Conservation (phyloP, 2,329 filamentous ascomycete genomes). For the Colletotrichum limetticola region DNA sequence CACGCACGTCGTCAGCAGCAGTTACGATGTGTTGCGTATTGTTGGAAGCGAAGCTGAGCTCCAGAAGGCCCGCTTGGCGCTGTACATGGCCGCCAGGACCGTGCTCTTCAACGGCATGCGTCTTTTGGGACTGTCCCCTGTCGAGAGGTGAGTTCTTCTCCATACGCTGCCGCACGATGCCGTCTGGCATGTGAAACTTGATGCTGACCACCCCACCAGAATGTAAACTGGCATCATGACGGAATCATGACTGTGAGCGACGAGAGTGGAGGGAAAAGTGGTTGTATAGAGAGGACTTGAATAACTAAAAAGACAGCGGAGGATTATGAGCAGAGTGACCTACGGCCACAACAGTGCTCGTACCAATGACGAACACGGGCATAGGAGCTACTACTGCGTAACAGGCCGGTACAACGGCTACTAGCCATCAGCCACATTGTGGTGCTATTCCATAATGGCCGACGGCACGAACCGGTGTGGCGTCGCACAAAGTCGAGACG, state of each 20-base stretch:
- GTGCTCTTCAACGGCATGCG: conserved; percentile 87
- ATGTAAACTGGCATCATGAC: conserved; percentile 24
- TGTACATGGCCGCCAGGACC: conserved; percentile 80
- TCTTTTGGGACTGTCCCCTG: conserved; percentile 80
- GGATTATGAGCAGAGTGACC: not conserved
- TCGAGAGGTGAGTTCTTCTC: conserved; percentile 58
- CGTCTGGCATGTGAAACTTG: conserved; percentile 20
- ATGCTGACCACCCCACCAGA: conserved; percentile 22
- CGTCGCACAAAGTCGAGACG: conserved; percentile 19
- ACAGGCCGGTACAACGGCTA: conserved; percentile 12
- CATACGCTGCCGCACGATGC: not conserved
- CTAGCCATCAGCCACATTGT: conserved; percentile 6
- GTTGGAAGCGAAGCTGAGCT: conserved; percentile 81
- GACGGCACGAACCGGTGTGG: conserved; percentile 3
- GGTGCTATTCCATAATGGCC: not conserved
- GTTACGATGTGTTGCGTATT: conserved; percentile 84
- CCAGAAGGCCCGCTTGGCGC: conserved; percentile 77
- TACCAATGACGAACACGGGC: not conserved
- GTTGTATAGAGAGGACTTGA: not conserved
- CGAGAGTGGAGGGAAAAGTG: not conserved
- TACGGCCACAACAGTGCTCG: not conserved
- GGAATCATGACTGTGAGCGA: not conserved
- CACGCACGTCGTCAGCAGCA: conserved; percentile 82
- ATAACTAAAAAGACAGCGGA: not conserved
- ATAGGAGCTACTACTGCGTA: conserved; percentile 7